Percentiles rank a stretch among this genome's conserved stretches.
phyloP scores from a whole-genome alignment of 73 alveolate genomes.

The Durusdinium trenchii region DNA sequence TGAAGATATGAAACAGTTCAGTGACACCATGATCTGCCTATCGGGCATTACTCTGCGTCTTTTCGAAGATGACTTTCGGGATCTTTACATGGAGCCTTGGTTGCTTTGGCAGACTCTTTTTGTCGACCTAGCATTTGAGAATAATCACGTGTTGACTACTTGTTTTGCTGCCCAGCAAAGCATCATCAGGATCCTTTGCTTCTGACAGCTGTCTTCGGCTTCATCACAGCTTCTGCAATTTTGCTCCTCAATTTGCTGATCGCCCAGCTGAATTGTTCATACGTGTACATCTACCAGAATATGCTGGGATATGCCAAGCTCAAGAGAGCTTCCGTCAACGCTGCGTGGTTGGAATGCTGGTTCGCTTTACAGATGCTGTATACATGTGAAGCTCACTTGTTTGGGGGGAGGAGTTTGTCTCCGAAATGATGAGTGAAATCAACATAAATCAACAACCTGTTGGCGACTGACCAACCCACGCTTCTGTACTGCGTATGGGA shows the following conservation, averaged over 20 bases:
- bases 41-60: constrained; percentile 65
- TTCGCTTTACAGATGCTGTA: neutral
- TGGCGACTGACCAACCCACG: no score
- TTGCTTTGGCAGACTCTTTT: neutral
- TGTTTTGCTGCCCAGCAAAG: neutral
- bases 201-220: constrained; percentile 64
- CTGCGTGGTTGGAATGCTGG: neutral
- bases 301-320: constrained; percentile 91
- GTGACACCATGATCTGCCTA: constrained; percentile 58
- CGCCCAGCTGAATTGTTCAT: constrained; percentile 87
- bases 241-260: constrained; percentile 65
- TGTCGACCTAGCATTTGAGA: neutral
- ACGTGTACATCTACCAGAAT: constrained; percentile 65
- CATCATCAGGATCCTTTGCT: constrained; percentile 30
- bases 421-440: no score
- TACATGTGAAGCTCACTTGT: no score
- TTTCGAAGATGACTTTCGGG: constrained; percentile 77
- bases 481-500: no score
- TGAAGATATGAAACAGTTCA: constrained; percentile 76
- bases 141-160: neutral
- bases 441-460: no score
- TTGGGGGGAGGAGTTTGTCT: no score
- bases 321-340: constrained; percentile 41
- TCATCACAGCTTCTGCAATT: constrained; percentile 81
- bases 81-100: constrained; percentile 35